Evolutionary conservation across 768 basidiomycete genomes (phyloP), one percentile per base, ranked within the genome.

Genomic region (Paxillus involutus): DNA sequence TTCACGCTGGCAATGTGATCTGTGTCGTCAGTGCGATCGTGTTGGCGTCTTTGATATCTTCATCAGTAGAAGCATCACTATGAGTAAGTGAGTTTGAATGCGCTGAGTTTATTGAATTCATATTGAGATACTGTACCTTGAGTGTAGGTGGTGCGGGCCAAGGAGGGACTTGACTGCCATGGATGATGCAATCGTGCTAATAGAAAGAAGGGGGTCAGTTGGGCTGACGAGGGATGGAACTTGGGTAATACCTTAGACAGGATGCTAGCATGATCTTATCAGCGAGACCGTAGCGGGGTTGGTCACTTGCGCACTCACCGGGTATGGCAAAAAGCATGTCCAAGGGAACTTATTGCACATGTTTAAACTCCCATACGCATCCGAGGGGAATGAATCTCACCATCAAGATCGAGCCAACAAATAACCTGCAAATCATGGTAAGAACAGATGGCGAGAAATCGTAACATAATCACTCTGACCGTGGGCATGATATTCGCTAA

Each of bases 401-500:
- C 51, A 37, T 37, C 33, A 10, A 52, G 44, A 37, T 52, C 43
- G 30, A 52, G 42, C 42, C 51, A 52, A 19, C 39, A n/a, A 19
- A 40, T 3, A 17, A 40, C n/a, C 39, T 40, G 17, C 6, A 6
- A 40, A 40, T n/a, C 7, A n/a, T 40, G n/a, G 8, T 40, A 17
- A 40, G 17, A 40, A 14, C 10, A 14, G 3, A 13, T 6, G 13
- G 13, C 5, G 13, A 35, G 2, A 2, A 35, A 35, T 35, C 12
- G 35, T 14, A 13, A 13, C 35, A 14, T 13, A 4, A 35, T 6
- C 1, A 13, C 12, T 12, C 33, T 35, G 35, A 35, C 35, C 35
- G 14, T 3, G 13, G 35, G 35, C 35, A 14, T 13, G 14, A 71
- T 46, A 24, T 60, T 67, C 5, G 55, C 41, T 3, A 69, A 3